Percentiles rank a stretch among this genome's conserved stretches.
These are phyloP conservation scores for Cordyceps militaris DNA, from an alignment of 2,329 filamentous ascomycete species.

Conservation along the genomic window DNA sequence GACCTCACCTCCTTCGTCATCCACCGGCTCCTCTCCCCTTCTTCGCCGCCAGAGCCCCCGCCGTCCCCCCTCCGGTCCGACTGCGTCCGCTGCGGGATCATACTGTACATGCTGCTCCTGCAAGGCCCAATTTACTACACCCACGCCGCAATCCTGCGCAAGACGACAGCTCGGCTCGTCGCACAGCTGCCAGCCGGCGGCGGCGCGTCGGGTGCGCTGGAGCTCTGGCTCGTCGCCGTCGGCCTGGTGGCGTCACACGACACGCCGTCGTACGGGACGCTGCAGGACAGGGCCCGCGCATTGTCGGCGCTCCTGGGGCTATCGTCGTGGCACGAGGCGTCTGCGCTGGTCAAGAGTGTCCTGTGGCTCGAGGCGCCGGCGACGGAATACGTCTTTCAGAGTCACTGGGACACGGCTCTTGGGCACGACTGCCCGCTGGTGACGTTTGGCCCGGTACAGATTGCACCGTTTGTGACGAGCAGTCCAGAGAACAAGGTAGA, in stretches of 20 bases:
- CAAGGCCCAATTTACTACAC: constrained; percentile 11
- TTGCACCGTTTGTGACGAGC: not conserved
- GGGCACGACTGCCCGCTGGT: not conserved
- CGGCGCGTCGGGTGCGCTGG: not conserved
- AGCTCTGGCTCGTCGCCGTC: constrained; percentile 1
- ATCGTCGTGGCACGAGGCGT: not conserved
- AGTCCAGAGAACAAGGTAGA: not conserved
- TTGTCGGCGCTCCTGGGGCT: not conserved
- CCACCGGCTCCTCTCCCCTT: constrained; percentile 36
- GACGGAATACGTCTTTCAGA: constrained; percentile 4
- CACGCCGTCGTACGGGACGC: not conserved
- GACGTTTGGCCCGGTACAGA: not conserved
- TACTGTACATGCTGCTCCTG: constrained; percentile 6
- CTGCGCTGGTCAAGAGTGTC: not conserved
- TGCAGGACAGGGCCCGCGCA: not conserved
- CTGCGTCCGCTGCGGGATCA: not conserved
- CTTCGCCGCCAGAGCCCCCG: not conserved
- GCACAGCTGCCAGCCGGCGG: not conserved
- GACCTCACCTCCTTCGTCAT: constrained; percentile 49
- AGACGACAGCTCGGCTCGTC: not conserved
- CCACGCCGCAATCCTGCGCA: not conserved
- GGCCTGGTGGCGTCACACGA: constrained; percentile 7
- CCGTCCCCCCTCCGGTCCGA: not conserved
- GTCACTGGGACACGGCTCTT: constrained; percentile 9
- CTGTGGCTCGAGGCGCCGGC: constrained; percentile 1